A percentile compares a stretch with the other conserved stretches of the same genome.
phyloP scores from a whole-genome alignment of 257 asterid genomes.

The Cinchona pubescens region DNA sequence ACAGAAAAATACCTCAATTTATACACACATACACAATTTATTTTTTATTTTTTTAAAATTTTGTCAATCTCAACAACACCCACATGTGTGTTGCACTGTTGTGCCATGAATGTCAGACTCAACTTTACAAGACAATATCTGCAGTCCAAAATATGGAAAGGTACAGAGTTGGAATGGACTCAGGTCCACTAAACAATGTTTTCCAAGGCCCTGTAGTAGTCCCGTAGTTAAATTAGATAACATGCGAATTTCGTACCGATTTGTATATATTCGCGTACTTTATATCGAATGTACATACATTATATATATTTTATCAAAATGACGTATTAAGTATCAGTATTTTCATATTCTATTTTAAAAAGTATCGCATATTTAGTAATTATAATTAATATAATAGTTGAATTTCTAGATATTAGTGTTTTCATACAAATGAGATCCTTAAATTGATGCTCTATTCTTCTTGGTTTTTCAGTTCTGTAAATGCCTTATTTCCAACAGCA shows the following conservation, averaged over 20 bases:
- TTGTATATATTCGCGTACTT: too few relatives aligned
- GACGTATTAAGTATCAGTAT: too few relatives aligned
- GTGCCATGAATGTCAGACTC: constrained; percentile 48
- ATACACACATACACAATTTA: constrained; percentile 14
- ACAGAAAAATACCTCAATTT: constrained; percentile 27
- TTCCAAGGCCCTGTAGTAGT: constrained; percentile 1
- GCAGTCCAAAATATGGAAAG: constrained; percentile 33
- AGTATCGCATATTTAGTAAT: too few relatives aligned
- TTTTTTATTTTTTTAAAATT: background rate
- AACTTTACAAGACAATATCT: constrained; percentile 58
- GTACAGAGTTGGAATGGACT: constrained; percentile 33
- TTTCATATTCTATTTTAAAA: too few relatives aligned
- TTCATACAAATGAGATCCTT: constrained; percentile 14
- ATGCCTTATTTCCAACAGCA: background rate
- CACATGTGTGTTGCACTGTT: constrained; percentile 22
- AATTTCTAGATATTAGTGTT: constrained; percentile 1
- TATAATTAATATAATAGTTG: too few relatives aligned
- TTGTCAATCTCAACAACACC: background rate
- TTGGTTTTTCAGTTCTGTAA: background rate
- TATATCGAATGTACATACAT: too few relatives aligned
- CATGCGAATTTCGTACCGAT: too few relatives aligned
- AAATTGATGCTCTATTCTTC: background rate
- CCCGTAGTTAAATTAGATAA: too few relatives aligned
- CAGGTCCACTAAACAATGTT: constrained; percentile 32
- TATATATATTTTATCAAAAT: too few relatives aligned